These are phyloP conservation scores for Pyracantha coccinea DNA, from an alignment of 331 rosid species.

Conservation along the genomic window DNA sequence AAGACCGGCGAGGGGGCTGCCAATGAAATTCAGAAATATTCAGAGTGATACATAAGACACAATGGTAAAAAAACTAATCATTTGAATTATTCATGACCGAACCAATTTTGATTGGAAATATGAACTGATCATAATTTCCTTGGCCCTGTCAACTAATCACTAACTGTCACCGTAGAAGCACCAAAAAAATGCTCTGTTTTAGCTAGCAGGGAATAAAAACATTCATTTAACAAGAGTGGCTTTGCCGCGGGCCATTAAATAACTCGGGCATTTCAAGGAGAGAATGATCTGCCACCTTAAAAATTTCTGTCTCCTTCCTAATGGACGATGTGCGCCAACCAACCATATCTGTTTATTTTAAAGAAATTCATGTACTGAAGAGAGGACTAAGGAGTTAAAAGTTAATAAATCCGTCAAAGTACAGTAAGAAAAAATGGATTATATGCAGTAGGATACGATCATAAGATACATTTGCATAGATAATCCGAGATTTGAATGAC, in stretches of 20 bases:
- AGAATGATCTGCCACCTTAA: conserved; percentile 47
- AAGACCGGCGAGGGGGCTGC: conserved; percentile 73
- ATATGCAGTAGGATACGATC: conserved; percentile 65
- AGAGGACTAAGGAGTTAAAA: conserved; percentile 11
- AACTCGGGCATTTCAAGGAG: not conserved
- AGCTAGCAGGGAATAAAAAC: too few relatives aligned
- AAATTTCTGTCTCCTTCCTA: conserved; percentile 76
- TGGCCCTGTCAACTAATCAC: not conserved
- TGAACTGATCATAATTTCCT: not conserved
- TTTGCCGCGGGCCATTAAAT: too few relatives aligned
- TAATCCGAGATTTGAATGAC: conserved; percentile 58
- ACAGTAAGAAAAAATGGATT: not conserved
- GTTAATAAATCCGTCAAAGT: conserved; percentile 6
- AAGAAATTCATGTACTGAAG: conserved; percentile 23
- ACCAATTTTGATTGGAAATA: too few relatives aligned
- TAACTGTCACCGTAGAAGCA: not conserved
- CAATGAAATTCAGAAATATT: conserved; percentile 3
- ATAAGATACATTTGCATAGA: conserved; percentile 90
- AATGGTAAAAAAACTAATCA: too few relatives aligned
- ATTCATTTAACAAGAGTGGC: too few relatives aligned
- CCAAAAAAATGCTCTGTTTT: too few relatives aligned
- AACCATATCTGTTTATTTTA: conserved; percentile 76
- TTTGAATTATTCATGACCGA: too few relatives aligned
- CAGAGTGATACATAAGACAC: too few relatives aligned
- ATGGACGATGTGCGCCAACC: conserved; percentile 99